Conservation (phyloP, 1,139 yeast genomes). For the Arxiozyma slooffiae region DNA sequence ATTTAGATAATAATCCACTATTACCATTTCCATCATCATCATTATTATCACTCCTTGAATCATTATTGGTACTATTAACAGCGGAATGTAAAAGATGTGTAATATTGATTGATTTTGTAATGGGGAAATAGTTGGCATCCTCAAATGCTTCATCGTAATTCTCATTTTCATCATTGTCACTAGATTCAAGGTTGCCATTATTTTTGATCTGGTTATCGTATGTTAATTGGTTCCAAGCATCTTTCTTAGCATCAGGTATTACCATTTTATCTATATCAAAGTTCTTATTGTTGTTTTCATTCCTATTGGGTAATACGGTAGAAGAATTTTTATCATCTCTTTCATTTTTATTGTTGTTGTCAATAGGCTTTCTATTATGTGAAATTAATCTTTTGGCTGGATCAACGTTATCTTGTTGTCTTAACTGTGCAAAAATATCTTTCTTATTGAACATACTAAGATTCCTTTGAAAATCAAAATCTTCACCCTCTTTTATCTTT, state of each 20-base stretch:
- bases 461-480: constrained; percentile 81
- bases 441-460: constrained; percentile 75
- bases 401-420: constrained; percentile 50
- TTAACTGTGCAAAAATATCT: constrained; percentile 69
- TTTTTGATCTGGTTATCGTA: constrained; percentile 14
- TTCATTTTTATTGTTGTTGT: constrained; percentile 4
- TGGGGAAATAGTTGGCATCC: constrained; percentile 20
- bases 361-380: constrained; percentile 46
- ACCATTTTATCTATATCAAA: constrained; percentile 72
- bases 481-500: constrained; percentile 45
- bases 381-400: constrained; percentile 63
- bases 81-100: constrained; percentile 28
- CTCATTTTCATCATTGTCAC: constrained; percentile 39
- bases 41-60: constrained; percentile 3
- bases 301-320: not conserved
- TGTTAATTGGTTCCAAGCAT: constrained; percentile 44
- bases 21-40: constrained; percentile 1
- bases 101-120: constrained; percentile 30
- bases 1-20: constrained; percentile 15
- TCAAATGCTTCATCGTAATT: constrained; percentile 47
- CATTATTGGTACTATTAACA: constrained; percentile 8
- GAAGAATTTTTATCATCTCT: constrained; percentile 15
- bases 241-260: constrained; percentile 40
- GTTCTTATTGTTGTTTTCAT: constrained; percentile 25
- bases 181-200: constrained; percentile 36